phyloP scores from a whole-genome alignment of 2,329 filamentous ascomycete genomes.

The Tolypocladium nubicola region DNA sequence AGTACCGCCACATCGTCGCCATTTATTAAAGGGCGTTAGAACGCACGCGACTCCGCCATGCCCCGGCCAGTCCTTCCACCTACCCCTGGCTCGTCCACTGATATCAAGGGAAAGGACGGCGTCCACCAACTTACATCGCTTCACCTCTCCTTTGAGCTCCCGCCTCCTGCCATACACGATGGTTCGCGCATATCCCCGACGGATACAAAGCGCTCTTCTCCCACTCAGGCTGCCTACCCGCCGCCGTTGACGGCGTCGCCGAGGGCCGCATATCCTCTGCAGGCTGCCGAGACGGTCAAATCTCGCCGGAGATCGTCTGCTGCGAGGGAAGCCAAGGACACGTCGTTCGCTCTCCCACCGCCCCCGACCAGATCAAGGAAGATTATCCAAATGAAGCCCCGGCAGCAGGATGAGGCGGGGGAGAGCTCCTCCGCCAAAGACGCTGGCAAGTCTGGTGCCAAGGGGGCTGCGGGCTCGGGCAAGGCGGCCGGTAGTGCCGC shows the following conservation, averaged over 20 bases:
- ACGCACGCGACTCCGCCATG: constrained; percentile 13
- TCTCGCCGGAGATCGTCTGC: constrained; percentile 41
- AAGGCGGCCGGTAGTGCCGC: constrained; percentile 9
- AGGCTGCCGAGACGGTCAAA: constrained; percentile 41
- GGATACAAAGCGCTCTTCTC: constrained; percentile 20
- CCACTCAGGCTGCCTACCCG: constrained; percentile 5
- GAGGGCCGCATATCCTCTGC: constrained; percentile 29
- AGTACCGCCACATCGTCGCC: not conserved
- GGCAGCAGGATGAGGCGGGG: constrained; percentile 28
- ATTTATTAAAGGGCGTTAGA: not conserved
- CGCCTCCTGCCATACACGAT: constrained; percentile 59
- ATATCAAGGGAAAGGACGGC: constrained; percentile 64
- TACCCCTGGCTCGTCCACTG: constrained; percentile 70
- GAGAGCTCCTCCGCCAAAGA: constrained; percentile 14
- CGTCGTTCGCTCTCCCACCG: constrained; percentile 73
- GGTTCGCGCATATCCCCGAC: constrained; percentile 28
- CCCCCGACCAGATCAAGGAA: constrained; percentile 87
- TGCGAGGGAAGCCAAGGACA: constrained; percentile 36
- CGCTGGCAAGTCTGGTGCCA: constrained; percentile 11
- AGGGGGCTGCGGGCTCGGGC: constrained; percentile 8
- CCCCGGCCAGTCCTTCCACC: constrained; percentile 40
- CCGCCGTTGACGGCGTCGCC: constrained; percentile 11
- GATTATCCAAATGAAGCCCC: constrained; percentile 95
- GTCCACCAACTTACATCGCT: constrained; percentile 47
- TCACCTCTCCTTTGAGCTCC: constrained; percentile 63